Base-by-base conservation (phyloP, 768 basidiomycete species). In the Pulveroboletus ravenelii region DNA sequence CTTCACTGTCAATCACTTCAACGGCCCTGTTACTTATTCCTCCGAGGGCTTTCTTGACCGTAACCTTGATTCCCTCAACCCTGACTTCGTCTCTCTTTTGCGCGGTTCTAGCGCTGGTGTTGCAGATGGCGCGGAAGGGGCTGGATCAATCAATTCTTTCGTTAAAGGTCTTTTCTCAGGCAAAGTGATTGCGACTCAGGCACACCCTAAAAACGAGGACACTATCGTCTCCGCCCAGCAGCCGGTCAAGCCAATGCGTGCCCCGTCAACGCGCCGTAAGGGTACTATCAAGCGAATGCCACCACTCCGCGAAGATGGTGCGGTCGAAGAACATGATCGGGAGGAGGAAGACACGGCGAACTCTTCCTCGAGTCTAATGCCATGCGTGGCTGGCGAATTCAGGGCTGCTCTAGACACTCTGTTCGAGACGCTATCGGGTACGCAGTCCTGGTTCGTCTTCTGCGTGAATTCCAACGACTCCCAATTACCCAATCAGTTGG, bases 201-300 rank as follows among this genome's bases (percentile, higher is more conserved):
- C 85, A 0, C 93, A 97, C 62, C 93, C 95, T 0, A 75, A 86
- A 54, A 87, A 94, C 60, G 93, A 97, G 61, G 93, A 95, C 45
- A 96, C 94, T 0, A 94, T 97, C 53, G 94, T 97, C 14, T 81
- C 93, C 6, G 93, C 93, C 0, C 92, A 93, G 63, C 93, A 96
- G 65, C 84, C 85, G 32, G 85, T 93, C 56, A 93, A 94, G 68
- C 95, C 95, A 0, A 91, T 96, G 85, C 84, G 94, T 9, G 83
- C 89, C 0, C 94, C 94, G 0, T 95, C 92, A 0, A 95, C 87
- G 0, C 77, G 91, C 41, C 78, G 93, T 50, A 93, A 92, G 69
- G 78, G 78, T 18, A 82, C 86, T 0, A 67, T 89, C 52, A 82
- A 81, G 60, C 79, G 86, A 17, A 63, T 70, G 60, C 56, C 62